Base-by-base conservation (phyloP, 768 basidiomycete species). In the Rhizopogon vesiculosus region DNA sequence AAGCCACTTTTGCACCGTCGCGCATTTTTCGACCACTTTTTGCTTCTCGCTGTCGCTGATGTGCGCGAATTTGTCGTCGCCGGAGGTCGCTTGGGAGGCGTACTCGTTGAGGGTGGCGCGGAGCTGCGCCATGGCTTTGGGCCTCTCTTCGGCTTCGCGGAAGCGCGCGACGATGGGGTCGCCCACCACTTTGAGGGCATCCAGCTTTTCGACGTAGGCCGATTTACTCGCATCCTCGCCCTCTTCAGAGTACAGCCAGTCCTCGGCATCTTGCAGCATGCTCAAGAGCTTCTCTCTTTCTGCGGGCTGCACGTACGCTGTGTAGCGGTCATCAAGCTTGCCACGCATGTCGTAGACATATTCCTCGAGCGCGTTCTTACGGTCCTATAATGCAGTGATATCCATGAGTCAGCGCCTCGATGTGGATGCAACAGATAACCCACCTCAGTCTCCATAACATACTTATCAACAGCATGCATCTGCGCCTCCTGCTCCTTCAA, bases 311-410 rank as follows among this genome's bases (percentile, higher is more conserved):
- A 89, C 89, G 72, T 78, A 98, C 12, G 82, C 46, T 16, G 86
- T 85, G 66, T 91, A 97, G 50, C 89, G 84, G 45, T 88, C 91
- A 39, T 98, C 95, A 57, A 99, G 82, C 76, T 97, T 96, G 72
- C 83, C 77, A 40, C 94, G 90, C 66, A 81, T 93, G 71, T 98
- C 96, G 74, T 98, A 98, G 56, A 98, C 89, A 76, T 96, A 98
- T 75, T 98, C 97, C 76, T 99, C 96, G 13, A 99, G 85, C 4
- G 95, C 94, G 69, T 99, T 99, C 78, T 98, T 99, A 72, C 91
- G 86, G 73, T 98, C 91, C 93, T 96, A 15, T 33, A 3, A 25
- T 54, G 22, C 8, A 38, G 5, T 41, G n/a, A 44, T 19, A 10
- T 13, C 29, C 25, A 46, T 39, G 38, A 9, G 50, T 60, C 39